A percentile compares a stretch with the other conserved stretches of the same genome.
Conservation (phyloP, 768 basidiomycete species). For the Omphalotus guepiniiformis region DNA sequence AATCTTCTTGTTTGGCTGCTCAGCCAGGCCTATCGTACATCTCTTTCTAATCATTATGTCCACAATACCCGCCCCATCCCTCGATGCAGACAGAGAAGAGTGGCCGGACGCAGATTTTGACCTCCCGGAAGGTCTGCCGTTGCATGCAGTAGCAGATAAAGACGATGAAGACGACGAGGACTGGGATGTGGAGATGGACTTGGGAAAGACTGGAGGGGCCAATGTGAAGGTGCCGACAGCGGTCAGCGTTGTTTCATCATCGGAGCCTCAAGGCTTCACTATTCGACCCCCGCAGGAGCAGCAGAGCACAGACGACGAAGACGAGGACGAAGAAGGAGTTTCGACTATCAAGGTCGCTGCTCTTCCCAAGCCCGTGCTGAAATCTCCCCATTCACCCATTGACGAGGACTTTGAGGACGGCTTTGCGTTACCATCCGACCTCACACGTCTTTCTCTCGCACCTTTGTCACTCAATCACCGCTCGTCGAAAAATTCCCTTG, state of each 20-base stretch:
- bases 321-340: constrained; percentile 74
- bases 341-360: constrained; percentile 78
- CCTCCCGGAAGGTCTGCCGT: constrained; percentile 67
- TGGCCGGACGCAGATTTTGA: constrained; percentile 90
- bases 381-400: constrained; percentile 34
- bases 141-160: constrained; percentile 63
- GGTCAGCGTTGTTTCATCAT: constrained; percentile 34
- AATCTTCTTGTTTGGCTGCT: constrained; percentile 16
- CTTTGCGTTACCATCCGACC: constrained; percentile 74
- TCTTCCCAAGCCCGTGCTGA: constrained; percentile 36
- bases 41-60: constrained; percentile 37
- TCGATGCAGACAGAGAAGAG: constrained; percentile 59
- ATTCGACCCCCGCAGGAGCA: constrained; percentile 61
- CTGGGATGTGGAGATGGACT: constrained; percentile 77
- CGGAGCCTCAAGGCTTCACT: constrained; percentile 46
- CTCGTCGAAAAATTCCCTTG: constrained; percentile 77
- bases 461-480: constrained; percentile 73
- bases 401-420: constrained; percentile 84
- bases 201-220: constrained; percentile 54
- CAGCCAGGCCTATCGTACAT: constrained; percentile 20
- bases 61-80: constrained; percentile 55
- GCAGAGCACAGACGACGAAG: constrained; percentile 43
- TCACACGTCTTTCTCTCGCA: constrained; percentile 78
- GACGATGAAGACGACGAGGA: constrained; percentile 63
- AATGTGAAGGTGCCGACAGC: constrained; percentile 31